A percentile compares a stretch with the other conserved stretches of the same genome.
Conservation (phyloP, 2,329 filamentous ascomycete genomes). For the Sporothrix curviconia region DNA sequence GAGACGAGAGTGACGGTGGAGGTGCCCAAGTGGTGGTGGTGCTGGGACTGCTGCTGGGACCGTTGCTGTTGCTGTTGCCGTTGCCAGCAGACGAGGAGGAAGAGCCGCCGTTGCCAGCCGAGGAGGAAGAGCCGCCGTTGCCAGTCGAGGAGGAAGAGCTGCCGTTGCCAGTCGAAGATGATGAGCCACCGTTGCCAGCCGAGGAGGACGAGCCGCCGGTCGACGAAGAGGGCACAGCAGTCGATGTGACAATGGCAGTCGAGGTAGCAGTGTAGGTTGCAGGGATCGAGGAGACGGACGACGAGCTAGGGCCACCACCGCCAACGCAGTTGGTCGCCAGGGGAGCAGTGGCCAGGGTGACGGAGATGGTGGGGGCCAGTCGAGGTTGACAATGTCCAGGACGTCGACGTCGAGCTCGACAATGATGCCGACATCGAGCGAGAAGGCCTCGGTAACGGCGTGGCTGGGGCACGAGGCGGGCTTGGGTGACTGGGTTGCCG, state of each 20-base stretch:
- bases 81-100: conserved; percentile 4
- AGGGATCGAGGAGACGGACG: background rate
- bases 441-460: conserved; percentile 20
- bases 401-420: conserved; percentile 23
- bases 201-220: conserved; percentile 3
- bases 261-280: background rate
- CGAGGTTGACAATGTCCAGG: conserved; percentile 20
- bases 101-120: conserved; percentile 13
- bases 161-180: too few species aligned
- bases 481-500: background rate
- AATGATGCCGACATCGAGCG: conserved; percentile 33
- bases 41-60: too few species aligned
- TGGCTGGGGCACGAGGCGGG: background rate
- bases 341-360: conserved; percentile 23
- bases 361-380: conserved; percentile 24
- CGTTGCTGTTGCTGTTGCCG: too few species aligned
- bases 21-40: conserved; percentile 17
- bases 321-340: conserved; percentile 20
- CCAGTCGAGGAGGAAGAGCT: too few species aligned
- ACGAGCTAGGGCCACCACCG: background rate
- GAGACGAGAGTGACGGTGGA: conserved; percentile 23
- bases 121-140: background rate
- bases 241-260: background rate
- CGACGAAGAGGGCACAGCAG: background rate
- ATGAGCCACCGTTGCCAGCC: background rate